These are phyloP conservation scores for Fusarium equiseti DNA, from an alignment of 2,329 filamentous ascomycete genomes.

Conservation along the genomic window DNA sequence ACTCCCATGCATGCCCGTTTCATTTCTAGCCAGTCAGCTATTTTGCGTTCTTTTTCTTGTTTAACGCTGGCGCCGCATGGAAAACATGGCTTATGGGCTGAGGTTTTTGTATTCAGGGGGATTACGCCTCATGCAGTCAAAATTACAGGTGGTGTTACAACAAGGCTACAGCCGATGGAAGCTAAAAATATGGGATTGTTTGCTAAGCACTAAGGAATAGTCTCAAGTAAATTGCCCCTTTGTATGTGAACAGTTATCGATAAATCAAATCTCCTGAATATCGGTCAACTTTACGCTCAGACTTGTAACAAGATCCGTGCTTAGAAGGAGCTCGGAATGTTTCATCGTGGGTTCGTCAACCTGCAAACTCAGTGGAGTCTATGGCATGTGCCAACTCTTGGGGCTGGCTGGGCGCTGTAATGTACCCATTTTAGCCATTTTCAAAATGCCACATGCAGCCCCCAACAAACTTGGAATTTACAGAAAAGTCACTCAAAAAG, in stretches of 20 bases:
- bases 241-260: not conserved
- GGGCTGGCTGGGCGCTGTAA: conserved; percentile 12
- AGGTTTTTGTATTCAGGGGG: conserved; percentile 4
- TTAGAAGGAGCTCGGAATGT: conserved; percentile 14
- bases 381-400: conserved; percentile 5
- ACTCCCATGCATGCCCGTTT: conserved; percentile 1
- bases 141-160: not conserved
- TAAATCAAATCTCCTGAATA: conserved; percentile 6
- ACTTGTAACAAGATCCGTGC: conserved; percentile 8
- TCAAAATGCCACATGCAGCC: not conserved
- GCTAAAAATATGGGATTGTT: not conserved
- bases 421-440: not conserved
- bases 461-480: not conserved
- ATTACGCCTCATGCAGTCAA: not conserved
- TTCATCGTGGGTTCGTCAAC: conserved; percentile 27
- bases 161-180: not conserved
- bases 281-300: not conserved
- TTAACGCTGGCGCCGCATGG: not conserved
- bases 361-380: not conserved
- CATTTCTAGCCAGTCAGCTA: conserved; percentile 19
- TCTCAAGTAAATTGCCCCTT: not conserved
- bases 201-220: not conserved
- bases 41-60: conserved; percentile 16
- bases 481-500: not conserved
- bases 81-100: not conserved